Evolutionary conservation across 1,284 basidiomycete genomes (phyloP), one percentile per base, ranked within the genome.

Genomic region (Taiwanofungus camphoratus): DNA sequence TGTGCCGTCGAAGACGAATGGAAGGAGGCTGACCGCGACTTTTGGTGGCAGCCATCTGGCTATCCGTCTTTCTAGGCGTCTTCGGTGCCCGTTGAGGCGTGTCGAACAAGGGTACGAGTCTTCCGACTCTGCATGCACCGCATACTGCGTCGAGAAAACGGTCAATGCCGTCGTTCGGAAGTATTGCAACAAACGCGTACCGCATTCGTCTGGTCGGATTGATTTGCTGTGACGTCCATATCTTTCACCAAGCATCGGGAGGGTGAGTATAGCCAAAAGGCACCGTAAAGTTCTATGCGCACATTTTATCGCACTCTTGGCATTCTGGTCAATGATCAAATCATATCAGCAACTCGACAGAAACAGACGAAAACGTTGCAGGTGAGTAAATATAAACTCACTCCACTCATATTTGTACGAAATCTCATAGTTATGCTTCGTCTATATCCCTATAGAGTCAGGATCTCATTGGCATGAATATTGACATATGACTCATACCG

Each of bases 141-240:
- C 74, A 76, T 15, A 69, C 74, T 74, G 35, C 37, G 34, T 24
- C 19, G 41, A 13, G 31, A 4, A 42, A 29, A 11, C 22, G 60
- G 15, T 22, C 12, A 30, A 30, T 6, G 22, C 34, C 5, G 32
- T 3, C n/a, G 19, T 9, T 32, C n/a, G 20, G 21, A 3, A 18
- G 24, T 21, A 34, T n/a, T 13, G 20, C 36, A 23, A 27, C 30
- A 24, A 18, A 36, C 9, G 6, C 78, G 49, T 56, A 79, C 84
- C 69, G 50, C 78, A 79, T 62, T 76, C 74, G n/a, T 76, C 69
- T 6, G 81, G 71, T 15, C 76, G 69, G 52, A 91, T 89, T 11
- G 85, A 88, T 49, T 85, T 87, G 50, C 76, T 82, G 55, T 84
- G 82, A 24, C 87, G 74, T 11, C 86, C 85, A 57, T 87, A 89